phyloP scores from a whole-genome alignment of 306 rosid genomes.

The Psophocarpus tetragonolobus region DNA sequence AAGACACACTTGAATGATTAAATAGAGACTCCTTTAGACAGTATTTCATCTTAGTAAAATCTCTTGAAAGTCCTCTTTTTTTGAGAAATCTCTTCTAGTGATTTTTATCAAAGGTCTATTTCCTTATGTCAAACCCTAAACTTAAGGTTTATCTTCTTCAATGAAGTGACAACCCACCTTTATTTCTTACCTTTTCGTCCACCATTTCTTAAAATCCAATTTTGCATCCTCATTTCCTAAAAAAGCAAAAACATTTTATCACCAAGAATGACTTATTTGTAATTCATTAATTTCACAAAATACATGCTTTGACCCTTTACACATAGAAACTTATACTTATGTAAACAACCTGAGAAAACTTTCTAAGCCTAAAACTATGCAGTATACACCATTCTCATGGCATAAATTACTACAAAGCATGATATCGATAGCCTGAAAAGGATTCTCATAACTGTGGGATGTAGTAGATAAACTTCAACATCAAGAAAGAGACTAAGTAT shows the following conservation, averaged over 20 bases:
- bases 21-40: too few species aligned
- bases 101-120: too few species aligned
- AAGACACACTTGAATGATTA: too few species aligned
- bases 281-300: constrained; percentile 9
- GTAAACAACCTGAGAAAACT: constrained; percentile 39
- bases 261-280: neutral
- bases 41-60: too few species aligned
- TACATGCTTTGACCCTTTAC: constrained; percentile 31
- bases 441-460: constrained; percentile 42
- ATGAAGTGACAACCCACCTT: too few species aligned
- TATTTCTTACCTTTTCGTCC: too few species aligned
- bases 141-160: too few species aligned
- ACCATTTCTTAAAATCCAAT: too few species aligned
- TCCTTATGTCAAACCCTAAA: too few species aligned
- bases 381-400: constrained; percentile 40
- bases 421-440: constrained; percentile 29
- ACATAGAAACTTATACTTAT: constrained; percentile 51
- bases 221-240: neutral
- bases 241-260: constrained; percentile 8
- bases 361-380: constrained; percentile 37
- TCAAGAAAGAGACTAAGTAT: constrained; percentile 45
- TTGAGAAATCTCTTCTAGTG: too few species aligned
- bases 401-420: constrained; percentile 30
- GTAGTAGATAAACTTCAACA: constrained; percentile 36
- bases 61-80: too few species aligned